Percentiles rank a stretch among this genome's conserved stretches.
Evolutionary conservation across 2,329 filamentous ascomycete species (phyloP).

Genomic region (Fusarium sp.): DNA sequence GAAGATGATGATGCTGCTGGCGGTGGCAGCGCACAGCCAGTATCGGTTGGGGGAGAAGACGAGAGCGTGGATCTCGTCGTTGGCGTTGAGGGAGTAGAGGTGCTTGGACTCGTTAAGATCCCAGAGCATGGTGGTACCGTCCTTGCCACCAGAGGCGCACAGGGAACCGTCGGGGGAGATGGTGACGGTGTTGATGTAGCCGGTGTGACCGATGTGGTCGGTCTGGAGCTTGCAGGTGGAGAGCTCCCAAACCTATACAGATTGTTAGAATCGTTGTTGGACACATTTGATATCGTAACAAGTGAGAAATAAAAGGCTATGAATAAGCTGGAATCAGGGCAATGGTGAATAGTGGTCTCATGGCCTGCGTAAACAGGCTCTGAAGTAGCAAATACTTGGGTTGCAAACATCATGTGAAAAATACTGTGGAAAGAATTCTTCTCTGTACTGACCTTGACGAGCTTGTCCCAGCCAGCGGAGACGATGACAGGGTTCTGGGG

Average conservation of each 20-base stretch:
- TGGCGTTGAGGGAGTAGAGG: slow-evolving; percentile 99
- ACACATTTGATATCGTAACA: not conserved
- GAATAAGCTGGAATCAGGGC: slow-evolving; percentile 75
- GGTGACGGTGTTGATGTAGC: slow-evolving; percentile 99
- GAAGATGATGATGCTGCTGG: slow-evolving; percentile 99
- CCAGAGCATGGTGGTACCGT: slow-evolving; percentile 99
- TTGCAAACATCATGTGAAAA: slow-evolving; percentile 88
- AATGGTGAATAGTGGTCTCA: slow-evolving; percentile 96
- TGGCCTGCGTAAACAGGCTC: slow-evolving; percentile 85
- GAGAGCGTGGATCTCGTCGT: slow-evolving; percentile 99
- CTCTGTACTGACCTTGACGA: slow-evolving; percentile 90
- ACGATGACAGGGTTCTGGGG: slow-evolving; percentile 99
- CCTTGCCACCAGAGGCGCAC: slow-evolving; percentile 99
- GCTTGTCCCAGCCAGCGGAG: slow-evolving; percentile 98
- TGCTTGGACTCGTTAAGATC: slow-evolving; percentile 99
- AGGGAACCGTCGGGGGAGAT: slow-evolving; percentile 99
- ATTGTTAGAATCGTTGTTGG: slow-evolving; percentile 30
- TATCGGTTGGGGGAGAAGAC: slow-evolving; percentile 99
- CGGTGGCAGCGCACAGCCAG: slow-evolving; percentile 99
- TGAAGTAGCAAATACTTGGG: slow-evolving; percentile 99
- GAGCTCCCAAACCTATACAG: slow-evolving; percentile 93
- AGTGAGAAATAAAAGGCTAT: slow-evolving; percentile 15
- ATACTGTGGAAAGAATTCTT: not conserved
- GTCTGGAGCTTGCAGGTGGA: slow-evolving; percentile 99
- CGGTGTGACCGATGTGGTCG: slow-evolving; percentile 99